Conservation (phyloP, 2,329 filamentous ascomycete genomes). For the Monilinia polystroma region DNA sequence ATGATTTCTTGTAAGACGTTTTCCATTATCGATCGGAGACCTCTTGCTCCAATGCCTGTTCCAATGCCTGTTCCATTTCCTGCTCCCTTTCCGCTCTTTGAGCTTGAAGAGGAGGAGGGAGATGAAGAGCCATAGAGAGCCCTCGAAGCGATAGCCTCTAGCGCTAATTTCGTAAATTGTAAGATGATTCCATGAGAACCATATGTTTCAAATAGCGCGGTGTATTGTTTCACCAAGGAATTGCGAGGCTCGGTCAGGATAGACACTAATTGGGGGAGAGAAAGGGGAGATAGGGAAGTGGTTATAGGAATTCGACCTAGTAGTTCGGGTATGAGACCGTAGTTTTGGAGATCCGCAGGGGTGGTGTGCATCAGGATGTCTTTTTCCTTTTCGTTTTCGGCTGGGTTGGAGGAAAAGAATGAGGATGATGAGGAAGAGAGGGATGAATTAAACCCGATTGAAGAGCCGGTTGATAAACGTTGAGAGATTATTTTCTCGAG, state of each 20-base stretch:
- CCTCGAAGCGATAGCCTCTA: conserved; percentile 73
- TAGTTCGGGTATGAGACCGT: conserved; percentile 92
- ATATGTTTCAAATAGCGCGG: conserved; percentile 76
- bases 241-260: conserved; percentile 93
- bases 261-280: conserved; percentile 66
- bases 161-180: conserved; percentile 75
- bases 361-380: conserved; percentile 55
- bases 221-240: conserved; percentile 84
- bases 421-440: conserved; percentile 51
- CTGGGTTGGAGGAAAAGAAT: conserved; percentile 38
- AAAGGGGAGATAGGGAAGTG: conserved; percentile 77
- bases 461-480: conserved; percentile 76
- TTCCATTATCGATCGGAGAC: conserved; percentile 78
- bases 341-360: conserved; percentile 74
- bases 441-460: conserved; percentile 88
- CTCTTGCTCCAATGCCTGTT: conserved; percentile 60
- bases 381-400: conserved; percentile 41
- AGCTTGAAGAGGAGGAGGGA: conserved; percentile 24
- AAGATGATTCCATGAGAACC: conserved; percentile 69
- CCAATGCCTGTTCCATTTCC: conserved; percentile 47
- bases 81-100: background rate
- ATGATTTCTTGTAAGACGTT: conserved; percentile 75
- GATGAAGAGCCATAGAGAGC: conserved; percentile 45
- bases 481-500: conserved; percentile 84
- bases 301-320: conserved; percentile 92